Evolutionary conservation across 78 protist species (phyloP), one percentile per base, ranked within the genome.

Genomic region (Cyanophora paradoxa): DNA sequence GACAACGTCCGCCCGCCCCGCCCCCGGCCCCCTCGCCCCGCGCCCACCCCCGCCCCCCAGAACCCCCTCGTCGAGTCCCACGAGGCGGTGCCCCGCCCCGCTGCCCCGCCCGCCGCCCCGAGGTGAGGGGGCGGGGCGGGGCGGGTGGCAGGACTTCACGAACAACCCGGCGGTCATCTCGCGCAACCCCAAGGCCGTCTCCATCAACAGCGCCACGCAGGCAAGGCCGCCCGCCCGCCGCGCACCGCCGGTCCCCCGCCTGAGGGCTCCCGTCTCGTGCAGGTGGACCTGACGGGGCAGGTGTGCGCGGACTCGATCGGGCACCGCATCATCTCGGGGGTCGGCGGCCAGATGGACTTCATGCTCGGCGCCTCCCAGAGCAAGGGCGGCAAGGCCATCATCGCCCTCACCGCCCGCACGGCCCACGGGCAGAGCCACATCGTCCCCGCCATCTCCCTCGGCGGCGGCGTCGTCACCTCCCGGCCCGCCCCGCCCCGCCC

Each of bases 231-330:
- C n/a, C n/a, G n/a, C n/a, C n/a, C n/a, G n/a, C n/a, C n/a, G n/a
- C n/a, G n/a, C n/a, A n/a, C n/a, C n/a, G n/a, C n/a, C n/a, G n/a
- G n/a, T n/a, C n/a, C n/a, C n/a, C n/a, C n/a, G n/a, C n/a, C n/a
- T n/a, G n/a, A n/a, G n/a, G n/a, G n/a, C n/a, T n/a, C n/a, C n/a
- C n/a, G n/a, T n/a, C n/a, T n/a, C n/a, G n/a, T 84, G 8, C 84
- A 84, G 39, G 17, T 84, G 28, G 88, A 84, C 39, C 44, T 84
- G 39, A 84, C 84, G 0, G 88, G 88, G 7, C 88, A 84, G 76
- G 52, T 75, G 1, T 2, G 5, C 31, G 40, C 76, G 26, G 88
- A 84, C 66, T 71, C 79, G 13, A 57, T 78, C 44, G 88, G 88
- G 17, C 6, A 0, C 1, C 59, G 36, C n/a, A n/a, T n/a, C n/a